Conservation (phyloP, 2,329 filamentous ascomycete species). For the Nothophaeocryptopus gaeumannii region DNA sequence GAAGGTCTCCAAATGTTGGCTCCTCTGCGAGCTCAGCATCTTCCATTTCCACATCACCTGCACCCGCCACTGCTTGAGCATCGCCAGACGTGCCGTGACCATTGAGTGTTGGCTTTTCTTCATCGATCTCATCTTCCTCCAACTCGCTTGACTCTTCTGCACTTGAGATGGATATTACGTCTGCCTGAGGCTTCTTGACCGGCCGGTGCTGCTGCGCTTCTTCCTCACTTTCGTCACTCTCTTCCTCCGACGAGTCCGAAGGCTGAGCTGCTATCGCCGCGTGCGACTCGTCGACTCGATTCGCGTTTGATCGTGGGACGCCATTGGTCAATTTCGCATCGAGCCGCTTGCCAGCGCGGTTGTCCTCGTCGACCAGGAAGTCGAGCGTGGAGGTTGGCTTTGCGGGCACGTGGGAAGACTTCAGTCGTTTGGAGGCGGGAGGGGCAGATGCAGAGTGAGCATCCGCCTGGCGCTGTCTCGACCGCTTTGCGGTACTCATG, state of each 20-base stretch:
- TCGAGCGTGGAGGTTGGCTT: constrained; percentile 27
- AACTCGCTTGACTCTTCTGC: constrained; percentile 38
- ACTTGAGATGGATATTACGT: constrained; percentile 49
- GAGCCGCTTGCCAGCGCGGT: constrained; percentile 37
- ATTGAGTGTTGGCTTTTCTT: constrained; percentile 14
- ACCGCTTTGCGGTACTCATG: constrained; percentile 38
- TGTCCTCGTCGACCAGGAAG: constrained; percentile 37
- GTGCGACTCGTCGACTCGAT: constrained; percentile 57
- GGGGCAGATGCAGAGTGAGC: constrained; percentile 28
- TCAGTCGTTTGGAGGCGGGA: constrained; percentile 33
- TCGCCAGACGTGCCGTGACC: constrained; percentile 28
- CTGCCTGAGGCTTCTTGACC: constrained; percentile 3
- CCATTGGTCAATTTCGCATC: constrained; percentile 53
- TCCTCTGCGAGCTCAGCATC: constrained; percentile 32
- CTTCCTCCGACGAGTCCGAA: constrained; percentile 35
- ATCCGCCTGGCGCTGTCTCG: constrained; percentile 29
- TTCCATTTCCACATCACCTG: constrained; percentile 25
- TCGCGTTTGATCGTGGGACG: constrained; percentile 49
- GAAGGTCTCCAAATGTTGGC: constrained; percentile 83
- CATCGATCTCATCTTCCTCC: constrained; percentile 25
- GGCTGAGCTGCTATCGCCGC: constrained; percentile 47
- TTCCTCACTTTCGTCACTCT: constrained; percentile 29
- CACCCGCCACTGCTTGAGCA: constrained; percentile 29
- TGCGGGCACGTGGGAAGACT: constrained; percentile 34
- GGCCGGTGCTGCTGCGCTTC: neutral